Evolutionary conservation across 208 protist species (phyloP).

Genomic region (Crithidia expoeki): DNA sequence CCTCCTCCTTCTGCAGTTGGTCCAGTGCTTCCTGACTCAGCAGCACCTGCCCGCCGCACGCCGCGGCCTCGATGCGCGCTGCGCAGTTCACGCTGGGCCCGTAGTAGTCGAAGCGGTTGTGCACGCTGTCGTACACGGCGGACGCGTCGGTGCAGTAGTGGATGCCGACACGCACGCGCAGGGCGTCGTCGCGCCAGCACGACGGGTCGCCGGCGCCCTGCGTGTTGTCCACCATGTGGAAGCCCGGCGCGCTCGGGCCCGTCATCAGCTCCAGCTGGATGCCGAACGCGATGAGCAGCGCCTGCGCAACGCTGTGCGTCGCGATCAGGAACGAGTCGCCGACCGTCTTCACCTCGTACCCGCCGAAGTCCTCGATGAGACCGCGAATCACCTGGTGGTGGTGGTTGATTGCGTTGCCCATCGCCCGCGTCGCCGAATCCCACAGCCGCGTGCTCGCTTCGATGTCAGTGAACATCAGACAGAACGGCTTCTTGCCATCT

Average conservation of each 20-base stretch:
- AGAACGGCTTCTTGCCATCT: slow-evolving; percentile 21
- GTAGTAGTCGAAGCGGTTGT: slow-evolving; percentile 78
- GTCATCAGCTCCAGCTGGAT: slow-evolving; percentile 19
- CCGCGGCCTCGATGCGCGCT: slow-evolving; percentile 18
- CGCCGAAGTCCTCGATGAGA: slow-evolving; percentile 44
- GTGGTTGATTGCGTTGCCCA: slow-evolving; percentile 39
- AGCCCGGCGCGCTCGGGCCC: slow-evolving; percentile 1
- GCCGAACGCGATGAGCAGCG: slow-evolving; percentile 19
- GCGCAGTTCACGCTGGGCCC: slow-evolving; percentile 39
- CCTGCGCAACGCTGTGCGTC: not conserved
- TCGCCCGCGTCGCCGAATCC: slow-evolving; percentile 38
- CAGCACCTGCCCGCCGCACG: slow-evolving; percentile 11
- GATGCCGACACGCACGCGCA: slow-evolving; percentile 48
- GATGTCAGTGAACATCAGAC: slow-evolving; percentile 64
- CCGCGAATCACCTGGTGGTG: slow-evolving; percentile 59
- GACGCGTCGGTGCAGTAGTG: slow-evolving; percentile 47
- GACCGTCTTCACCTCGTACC: slow-evolving; percentile 66
- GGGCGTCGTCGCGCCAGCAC: slow-evolving; percentile 3
- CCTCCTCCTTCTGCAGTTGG: slow-evolving; percentile 17
- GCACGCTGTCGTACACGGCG: slow-evolving; percentile 43
- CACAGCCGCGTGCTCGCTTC: slow-evolving; percentile 61
- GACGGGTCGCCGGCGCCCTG: slow-evolving; percentile 22
- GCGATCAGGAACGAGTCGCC: slow-evolving; percentile 73
- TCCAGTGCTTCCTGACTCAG: slow-evolving; percentile 9
- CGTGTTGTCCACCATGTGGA: slow-evolving; percentile 28